Base-by-base conservation (phyloP, 352 stramenopile species). In the Pythium monospermum region DNA sequence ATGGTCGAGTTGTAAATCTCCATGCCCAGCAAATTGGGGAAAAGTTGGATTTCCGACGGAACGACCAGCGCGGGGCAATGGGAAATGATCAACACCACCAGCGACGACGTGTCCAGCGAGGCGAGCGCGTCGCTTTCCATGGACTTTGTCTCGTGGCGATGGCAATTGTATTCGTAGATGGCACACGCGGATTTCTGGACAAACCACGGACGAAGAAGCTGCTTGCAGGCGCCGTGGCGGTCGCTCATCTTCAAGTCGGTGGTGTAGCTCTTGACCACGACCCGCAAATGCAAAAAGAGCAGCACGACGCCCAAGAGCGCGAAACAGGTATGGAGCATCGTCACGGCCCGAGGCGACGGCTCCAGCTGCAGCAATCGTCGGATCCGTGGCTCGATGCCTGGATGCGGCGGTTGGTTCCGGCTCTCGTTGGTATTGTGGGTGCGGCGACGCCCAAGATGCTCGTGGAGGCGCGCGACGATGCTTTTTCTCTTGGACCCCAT, bases 1-100 rank as follows among this genome's bases (percentile, higher is more conserved):
- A 54, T 11, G 2, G 32, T 53, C n/a, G 52, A 53, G 42, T 59
- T 59, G 52, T 48, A 59, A n/a, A 52, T 40, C 19, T 59, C 42
- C 12, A 59, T 22, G 11, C 42, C 42, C 7, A 53, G 7, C 18
- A 59, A 23, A 3, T 53, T 51, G 0, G 42, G 23, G 27, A 59
- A 53, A 1, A 16, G 12, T 1, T 16, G 40, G 25, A 58, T 58
- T 13, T 12, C n/a, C 13, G 23, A 16, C n/a, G 39, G 45, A 22
- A 58, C 25, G 3, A 23, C 15, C 22, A 58, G 25, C 15, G 23
- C 42, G 16, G 28, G 36, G 26, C 52, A 59, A 21, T 59, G 52
- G 2, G 33, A 33, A 13, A 59, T 19, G 12, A 59, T 25, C 22
- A 59, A 35, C 18, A 49, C 35, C 6, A 30, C n/a, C 31, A 62